Evolutionary conservation across 805 yeast species (phyloP).

Genomic region (Starmerella stellata): DNA sequence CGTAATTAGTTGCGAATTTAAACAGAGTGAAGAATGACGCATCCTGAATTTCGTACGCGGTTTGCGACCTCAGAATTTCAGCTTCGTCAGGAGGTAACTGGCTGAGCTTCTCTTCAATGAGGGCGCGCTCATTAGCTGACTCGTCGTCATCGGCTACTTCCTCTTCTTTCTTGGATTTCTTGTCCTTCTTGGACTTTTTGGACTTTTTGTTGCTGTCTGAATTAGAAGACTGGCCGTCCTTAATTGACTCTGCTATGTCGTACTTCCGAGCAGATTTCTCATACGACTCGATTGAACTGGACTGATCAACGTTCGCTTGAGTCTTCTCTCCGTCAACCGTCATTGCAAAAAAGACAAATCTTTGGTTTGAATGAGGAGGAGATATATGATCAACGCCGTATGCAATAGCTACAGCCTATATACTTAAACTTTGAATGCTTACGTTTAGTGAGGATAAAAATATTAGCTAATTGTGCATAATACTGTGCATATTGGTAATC

Average conservation of each 20-base stretch:
- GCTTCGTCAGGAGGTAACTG: conserved; percentile 21
- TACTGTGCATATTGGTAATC: background rate
- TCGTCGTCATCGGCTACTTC: background rate
- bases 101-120: conserved; percentile 11
- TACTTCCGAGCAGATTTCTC: background rate
- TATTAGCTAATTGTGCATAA: background rate
- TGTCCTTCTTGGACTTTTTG: background rate
- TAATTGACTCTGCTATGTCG: background rate
- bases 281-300: background rate
- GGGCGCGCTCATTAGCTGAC: conserved; percentile 1
- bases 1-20: conserved; percentile 23
- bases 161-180: conserved; percentile 1
- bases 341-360: background rate
- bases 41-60: conserved; percentile 12
- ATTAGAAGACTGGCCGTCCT: background rate
- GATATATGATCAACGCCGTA: no score
- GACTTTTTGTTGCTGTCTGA: background rate
- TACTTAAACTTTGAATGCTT: background rate
- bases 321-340: background rate
- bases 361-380: background rate
- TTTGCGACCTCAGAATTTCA: conserved; percentile 22
- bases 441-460: background rate
- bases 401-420: background rate
- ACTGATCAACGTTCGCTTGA: background rate
- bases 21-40: conserved; percentile 21